Percentiles rank a stretch among this genome's conserved stretches.
These are phyloP conservation scores for Colletotrichum tropicale DNA, from an alignment of 2,329 filamentous ascomycete genomes.

Conservation along the genomic window DNA sequence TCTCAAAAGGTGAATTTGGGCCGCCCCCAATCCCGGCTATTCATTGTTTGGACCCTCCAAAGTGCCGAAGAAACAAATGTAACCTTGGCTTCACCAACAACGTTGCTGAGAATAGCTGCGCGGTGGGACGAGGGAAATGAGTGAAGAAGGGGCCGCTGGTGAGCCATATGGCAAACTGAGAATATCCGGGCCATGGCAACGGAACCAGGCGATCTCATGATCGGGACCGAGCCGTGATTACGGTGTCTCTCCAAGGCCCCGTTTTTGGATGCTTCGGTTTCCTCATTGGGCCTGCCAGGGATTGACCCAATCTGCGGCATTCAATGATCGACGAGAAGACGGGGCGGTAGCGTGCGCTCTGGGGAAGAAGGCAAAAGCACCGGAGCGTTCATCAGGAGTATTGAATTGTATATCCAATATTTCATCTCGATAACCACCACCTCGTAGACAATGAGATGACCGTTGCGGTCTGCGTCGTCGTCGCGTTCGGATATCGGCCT, in stretches of 20 bases:
- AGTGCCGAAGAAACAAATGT: constrained; percentile 11
- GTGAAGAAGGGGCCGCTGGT: not conserved
- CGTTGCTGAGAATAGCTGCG: not conserved
- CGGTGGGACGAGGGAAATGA: constrained; percentile 1
- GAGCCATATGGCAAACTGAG: not conserved
- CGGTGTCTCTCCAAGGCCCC: not conserved
- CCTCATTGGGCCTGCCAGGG: not conserved
- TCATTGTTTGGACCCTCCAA: not conserved
- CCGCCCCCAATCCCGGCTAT: not conserved
- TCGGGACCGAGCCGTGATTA: constrained; percentile 7
- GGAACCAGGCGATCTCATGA: constrained; percentile 5
- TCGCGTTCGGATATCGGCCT: not conserved
- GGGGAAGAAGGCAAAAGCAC: constrained; percentile 2
- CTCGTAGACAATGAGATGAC: not conserved
- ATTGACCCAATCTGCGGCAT: constrained; percentile 10
- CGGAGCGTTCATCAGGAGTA: not conserved
- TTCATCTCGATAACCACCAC: constrained; percentile 1
- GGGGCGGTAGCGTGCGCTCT: constrained; percentile 3
- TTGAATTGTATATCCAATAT: not conserved
- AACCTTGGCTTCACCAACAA: not conserved
- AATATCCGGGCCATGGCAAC: not conserved
- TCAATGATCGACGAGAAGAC: constrained; percentile 15
- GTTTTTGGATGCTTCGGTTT: not conserved
- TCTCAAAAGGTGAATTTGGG: not conserved
- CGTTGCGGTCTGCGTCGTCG: not conserved